Evolutionary conservation across 257 asterid genomes (phyloP), one percentile per base, ranked within the genome.

Genomic region (Solanum peruvianum): DNA sequence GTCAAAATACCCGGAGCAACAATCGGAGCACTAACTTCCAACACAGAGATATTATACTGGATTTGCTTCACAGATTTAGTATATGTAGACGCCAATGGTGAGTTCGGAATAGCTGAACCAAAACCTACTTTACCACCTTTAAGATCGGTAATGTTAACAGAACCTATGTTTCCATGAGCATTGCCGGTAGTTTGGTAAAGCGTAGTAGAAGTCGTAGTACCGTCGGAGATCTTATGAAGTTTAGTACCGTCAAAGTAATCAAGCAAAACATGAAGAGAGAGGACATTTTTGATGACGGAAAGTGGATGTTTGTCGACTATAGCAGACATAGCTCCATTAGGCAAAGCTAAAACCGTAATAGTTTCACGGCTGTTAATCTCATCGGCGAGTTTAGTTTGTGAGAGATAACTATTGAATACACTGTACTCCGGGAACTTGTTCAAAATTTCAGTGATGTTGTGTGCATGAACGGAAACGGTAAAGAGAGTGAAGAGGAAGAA

Each of bases 141-240:
- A 2, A 92, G 88, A 66, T 94, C 96, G 42, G 99, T 95, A 84
- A 95, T 97, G 92, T 97, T 97, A 91, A 97, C 97, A 87, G 93
- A 93, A 3, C 99, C 99, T 5, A 94, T 91, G 56, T 92, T 93
- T 1, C 96, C 98, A 66, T 64, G 93, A 87, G 99, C 96, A 89
- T 93, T 95, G 0, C 99, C 99, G 85, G 99, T 95, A 23, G 99
- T 94, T 78, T 97, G 99, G 88, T 93, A 95, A 84, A 97, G 93
- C 0, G 99, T 97, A 73, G 99, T 97, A 90, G 98, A 87, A 87
- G 95, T 96, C 0, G 93, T 95, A 0, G 99, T 93, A 39, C 99
- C 99, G 8, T 94, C 91, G 87, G 98, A 86, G 92, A 97, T 91
- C 70, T 95, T 93, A 90, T 97, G 99, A 85, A 97, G 99, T 84